Percentiles rank a stretch among this genome's conserved stretches.
These are phyloP conservation scores for Carpinus fangiana DNA, from an alignment of 306 rosid genomes.

Conservation along the genomic window DNA sequence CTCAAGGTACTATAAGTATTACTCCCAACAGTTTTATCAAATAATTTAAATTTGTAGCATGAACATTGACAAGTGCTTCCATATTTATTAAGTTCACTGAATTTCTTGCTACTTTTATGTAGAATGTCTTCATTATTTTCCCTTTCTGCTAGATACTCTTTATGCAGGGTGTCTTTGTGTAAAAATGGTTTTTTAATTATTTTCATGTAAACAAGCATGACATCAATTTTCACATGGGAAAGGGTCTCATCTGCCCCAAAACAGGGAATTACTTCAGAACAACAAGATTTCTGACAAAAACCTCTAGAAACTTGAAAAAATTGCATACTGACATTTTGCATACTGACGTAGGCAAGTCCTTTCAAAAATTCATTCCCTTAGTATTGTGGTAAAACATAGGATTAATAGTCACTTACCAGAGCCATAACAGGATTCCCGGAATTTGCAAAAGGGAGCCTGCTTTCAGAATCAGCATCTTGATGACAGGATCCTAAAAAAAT, in stretches of 20 bases:
- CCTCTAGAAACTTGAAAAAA: background rate
- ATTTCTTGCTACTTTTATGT: background rate
- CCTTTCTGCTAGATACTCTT: background rate
- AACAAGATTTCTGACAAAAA: background rate
- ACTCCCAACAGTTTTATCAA: background rate
- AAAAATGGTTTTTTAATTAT: background rate
- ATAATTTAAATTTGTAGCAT: background rate
- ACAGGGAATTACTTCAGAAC: background rate
- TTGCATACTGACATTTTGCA: background rate
- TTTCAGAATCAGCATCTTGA: slow-evolving; percentile 55
- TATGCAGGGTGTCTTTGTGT: background rate
- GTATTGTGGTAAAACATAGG: slow-evolving; percentile 18
- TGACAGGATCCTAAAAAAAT: slow-evolving; percentile 49
- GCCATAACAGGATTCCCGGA: slow-evolving; percentile 99
- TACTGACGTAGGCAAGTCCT: background rate
- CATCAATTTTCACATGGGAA: background rate
- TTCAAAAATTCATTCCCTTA: background rate
- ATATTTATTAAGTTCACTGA: background rate
- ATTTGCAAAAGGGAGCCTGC: slow-evolving; percentile 84
- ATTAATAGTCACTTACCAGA: slow-evolving; percentile 64
- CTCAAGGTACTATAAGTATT: background rate
- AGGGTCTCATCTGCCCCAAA: too few relatives aligned
- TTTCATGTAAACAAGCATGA: background rate
- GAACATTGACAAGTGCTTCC: background rate
- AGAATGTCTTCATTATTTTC: too few relatives aligned